Conservation (phyloP, 2,329 filamentous ascomycete genomes). For the Fusarium avenaceum region DNA sequence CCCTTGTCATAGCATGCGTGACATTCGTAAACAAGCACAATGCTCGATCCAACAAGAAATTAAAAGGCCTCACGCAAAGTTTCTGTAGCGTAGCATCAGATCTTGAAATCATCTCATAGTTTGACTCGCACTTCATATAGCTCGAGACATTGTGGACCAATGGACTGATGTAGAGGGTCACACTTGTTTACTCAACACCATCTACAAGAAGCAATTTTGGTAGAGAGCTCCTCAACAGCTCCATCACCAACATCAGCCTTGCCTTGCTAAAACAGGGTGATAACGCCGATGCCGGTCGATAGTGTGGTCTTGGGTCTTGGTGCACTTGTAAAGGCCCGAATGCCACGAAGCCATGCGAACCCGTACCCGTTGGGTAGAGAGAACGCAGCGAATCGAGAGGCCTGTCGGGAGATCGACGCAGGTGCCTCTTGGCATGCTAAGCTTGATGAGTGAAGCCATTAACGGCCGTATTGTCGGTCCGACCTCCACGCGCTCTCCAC, state of each 20-base stretch:
- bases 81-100: background rate
- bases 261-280: constrained; percentile 6
- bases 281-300: constrained; percentile 32
- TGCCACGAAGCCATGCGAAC: constrained; percentile 10
- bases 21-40: background rate
- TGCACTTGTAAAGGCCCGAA: constrained; percentile 30
- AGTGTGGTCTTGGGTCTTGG: constrained; percentile 16
- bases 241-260: constrained; percentile 20
- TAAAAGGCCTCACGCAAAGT: background rate
- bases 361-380: constrained; percentile 13
- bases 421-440: constrained; percentile 18
- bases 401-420: constrained; percentile 27
- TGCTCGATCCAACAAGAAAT: constrained; percentile 2
- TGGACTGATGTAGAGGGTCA: background rate
- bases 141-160: constrained; percentile 6
- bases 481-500: constrained; percentile 30
- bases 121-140: background rate
- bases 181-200: background rate
- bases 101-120: background rate
- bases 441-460: constrained; percentile 26
- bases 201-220: background rate
- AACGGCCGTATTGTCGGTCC: constrained; percentile 37
- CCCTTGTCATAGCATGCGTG: background rate
- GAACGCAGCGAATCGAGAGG: constrained; percentile 3
- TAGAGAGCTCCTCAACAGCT: background rate